phyloP scores from a whole-genome alignment of 176 grass and related monocot genomes.

The Aegilops sharonensis region DNA sequence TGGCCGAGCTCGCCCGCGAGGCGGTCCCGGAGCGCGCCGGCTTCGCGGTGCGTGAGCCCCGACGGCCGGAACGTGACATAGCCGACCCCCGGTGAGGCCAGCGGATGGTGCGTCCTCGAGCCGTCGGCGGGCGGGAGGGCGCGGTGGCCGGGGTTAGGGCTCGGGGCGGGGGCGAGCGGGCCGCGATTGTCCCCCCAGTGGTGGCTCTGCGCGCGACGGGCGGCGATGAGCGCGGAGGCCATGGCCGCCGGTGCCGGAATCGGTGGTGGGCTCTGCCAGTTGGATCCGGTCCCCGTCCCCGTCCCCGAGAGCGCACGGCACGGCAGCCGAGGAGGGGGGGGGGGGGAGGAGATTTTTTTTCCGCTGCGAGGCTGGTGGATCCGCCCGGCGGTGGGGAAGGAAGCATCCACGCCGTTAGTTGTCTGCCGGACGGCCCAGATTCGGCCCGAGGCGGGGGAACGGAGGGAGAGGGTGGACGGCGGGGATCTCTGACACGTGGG shows the following conservation, averaged over 20 bases:
- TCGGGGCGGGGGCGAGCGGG: slow-evolving; percentile 34
- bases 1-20: slow-evolving; percentile 73
- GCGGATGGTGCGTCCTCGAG: not conserved
- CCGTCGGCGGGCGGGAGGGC: slow-evolving; percentile 25
- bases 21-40: slow-evolving; percentile 51
- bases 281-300: slow-evolving; percentile 34
- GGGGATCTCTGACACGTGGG: not conserved
- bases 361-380: not conserved
- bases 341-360: not conserved
- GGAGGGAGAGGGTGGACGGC: not conserved
- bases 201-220: slow-evolving; percentile 41
- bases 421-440: not conserved
- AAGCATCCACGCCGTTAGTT: not conserved
- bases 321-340: not conserved
- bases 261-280: slow-evolving; percentile 14
- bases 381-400: not conserved
- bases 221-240: slow-evolving; percentile 77
- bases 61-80: slow-evolving; percentile 44
- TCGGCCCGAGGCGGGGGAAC: not conserved
- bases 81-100: not conserved
- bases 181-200: slow-evolving; percentile 47
- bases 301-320: slow-evolving; percentile 1
- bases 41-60: slow-evolving; percentile 37
- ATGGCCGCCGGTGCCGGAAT: slow-evolving; percentile 43
- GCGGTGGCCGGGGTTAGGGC: slow-evolving; percentile 48